phyloP scores from a whole-genome alignment of 306 rosid species.

The Fagus crenata region DNA sequence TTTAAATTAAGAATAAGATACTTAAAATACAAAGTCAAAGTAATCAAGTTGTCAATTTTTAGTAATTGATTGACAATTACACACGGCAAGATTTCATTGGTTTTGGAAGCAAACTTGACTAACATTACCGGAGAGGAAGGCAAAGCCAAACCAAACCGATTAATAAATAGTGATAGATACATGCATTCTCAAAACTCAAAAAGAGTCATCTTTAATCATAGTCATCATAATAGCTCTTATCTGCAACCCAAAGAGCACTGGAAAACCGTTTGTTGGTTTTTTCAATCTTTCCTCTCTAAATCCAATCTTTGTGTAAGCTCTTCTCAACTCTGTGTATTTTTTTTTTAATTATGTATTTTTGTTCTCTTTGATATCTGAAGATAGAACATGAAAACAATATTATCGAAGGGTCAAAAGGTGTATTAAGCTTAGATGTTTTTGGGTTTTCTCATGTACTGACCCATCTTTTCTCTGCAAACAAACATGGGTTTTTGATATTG shows the following conservation, averaged over 20 bases:
- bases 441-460: neutral
- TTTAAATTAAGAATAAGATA: too few relatives aligned
- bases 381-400: neutral
- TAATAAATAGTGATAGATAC: neutral
- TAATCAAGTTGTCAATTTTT: too few relatives aligned
- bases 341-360: neutral
- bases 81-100: slow-evolving; percentile 22
- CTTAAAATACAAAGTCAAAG: too few relatives aligned
- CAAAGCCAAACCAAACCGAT: neutral
- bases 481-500: slow-evolving; percentile 2
- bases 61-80: neutral
- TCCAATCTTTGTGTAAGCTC: slow-evolving; percentile 22
- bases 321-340: neutral
- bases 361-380: neutral
- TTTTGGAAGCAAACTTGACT: neutral
- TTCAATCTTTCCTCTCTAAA: neutral
- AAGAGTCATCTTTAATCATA: neutral
- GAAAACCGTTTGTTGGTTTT: neutral
- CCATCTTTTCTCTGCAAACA: neutral
- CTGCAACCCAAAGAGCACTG: neutral
- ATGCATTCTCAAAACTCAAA: neutral
- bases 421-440: neutral
- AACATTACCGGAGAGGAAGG: slow-evolving; percentile 10
- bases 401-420: neutral
- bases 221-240: neutral